Conservation (phyloP, 2,329 filamentous ascomycete genomes). For the Fusarium floridanum region DNA sequence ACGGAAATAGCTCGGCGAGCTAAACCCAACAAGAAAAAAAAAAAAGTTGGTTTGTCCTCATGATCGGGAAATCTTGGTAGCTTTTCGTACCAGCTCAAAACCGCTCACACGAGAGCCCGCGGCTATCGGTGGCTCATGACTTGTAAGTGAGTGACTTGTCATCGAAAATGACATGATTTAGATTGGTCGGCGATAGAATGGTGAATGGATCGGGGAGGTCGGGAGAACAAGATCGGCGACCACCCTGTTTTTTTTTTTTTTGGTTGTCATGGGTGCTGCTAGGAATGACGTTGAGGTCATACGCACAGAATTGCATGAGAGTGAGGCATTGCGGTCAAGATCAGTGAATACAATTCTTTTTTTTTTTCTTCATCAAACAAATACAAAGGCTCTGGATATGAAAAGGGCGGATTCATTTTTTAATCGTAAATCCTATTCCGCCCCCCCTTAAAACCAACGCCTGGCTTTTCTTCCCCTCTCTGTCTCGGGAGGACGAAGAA, state of each 20-base stretch:
- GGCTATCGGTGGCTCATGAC: constrained; percentile 14
- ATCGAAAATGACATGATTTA: constrained; percentile 18
- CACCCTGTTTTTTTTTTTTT: not conserved
- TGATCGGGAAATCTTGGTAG: constrained; percentile 2
- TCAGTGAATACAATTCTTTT: constrained; percentile 11
- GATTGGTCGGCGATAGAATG: constrained; percentile 18
- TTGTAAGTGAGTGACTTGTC: not conserved
- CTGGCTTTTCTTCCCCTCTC: constrained; percentile 22
- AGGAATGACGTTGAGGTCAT: constrained; percentile 1
- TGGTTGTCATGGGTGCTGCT: constrained; percentile 1
- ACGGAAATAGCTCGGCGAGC: constrained; percentile 45
- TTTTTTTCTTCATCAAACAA: constrained; percentile 13
- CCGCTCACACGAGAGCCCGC: constrained; percentile 10
- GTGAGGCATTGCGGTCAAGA: not conserved
- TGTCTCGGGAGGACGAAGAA: constrained; percentile 34
- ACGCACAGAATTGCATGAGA: not conserved
- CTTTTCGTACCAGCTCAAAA: constrained; percentile 13
- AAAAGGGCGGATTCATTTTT: constrained; percentile 29
- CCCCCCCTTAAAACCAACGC: constrained; percentile 36
- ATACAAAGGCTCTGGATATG: constrained; percentile 20
- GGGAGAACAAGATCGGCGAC: constrained; percentile 4
- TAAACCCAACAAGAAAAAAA: constrained; percentile 2
- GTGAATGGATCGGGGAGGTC: not conserved
- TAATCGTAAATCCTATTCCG: constrained; percentile 28
- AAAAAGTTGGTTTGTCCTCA: not conserved